Evolutionary conservation across 352 stramenopile species (phyloP).

Genomic region (Globisporangium lucens): DNA sequence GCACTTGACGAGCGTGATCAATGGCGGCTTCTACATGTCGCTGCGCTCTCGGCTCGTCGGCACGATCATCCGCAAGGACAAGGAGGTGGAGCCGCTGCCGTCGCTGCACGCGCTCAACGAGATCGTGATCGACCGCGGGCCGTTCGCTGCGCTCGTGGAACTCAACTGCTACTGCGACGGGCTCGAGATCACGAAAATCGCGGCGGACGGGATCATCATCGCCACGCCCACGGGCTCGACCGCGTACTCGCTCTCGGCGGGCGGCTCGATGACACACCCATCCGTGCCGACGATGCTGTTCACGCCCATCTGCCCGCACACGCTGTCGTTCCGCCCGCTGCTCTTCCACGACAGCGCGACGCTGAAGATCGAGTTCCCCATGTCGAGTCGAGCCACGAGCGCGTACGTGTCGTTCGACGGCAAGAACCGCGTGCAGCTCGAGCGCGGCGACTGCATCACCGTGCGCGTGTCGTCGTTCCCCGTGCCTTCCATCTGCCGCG

Average conservation of each 20-base stretch:
- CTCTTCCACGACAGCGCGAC: constrained; percentile 90
- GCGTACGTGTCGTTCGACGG: constrained; percentile 92
- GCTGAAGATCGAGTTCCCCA: constrained; percentile 88
- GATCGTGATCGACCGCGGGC: constrained; percentile 96
- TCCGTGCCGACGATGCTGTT: constrained; percentile 97
- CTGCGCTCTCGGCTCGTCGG: constrained; percentile 71
- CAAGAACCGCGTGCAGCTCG: constrained; percentile 86
- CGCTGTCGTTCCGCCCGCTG: constrained; percentile 91
- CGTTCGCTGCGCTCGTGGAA: constrained; percentile 88
- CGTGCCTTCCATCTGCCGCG: constrained; percentile 79
- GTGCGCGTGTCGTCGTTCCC: constrained; percentile 88
- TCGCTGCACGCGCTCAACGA: constrained; percentile 97
- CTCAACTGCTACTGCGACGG: constrained; percentile 98
- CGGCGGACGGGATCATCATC: constrained; percentile 98
- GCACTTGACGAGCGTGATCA: constrained; percentile 69
- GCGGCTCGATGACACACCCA: constrained; percentile 97
- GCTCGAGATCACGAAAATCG: constrained; percentile 94
- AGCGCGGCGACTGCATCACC: constrained; percentile 82
- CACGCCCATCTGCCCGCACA: constrained; percentile 98
- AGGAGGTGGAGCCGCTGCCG: constrained; percentile 46
- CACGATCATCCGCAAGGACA: constrained; percentile 62
- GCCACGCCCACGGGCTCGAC: constrained; percentile 97
- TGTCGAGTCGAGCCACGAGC: constrained; percentile 59
- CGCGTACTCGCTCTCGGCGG: constrained; percentile 97
- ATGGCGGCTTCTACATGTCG: constrained; percentile 83